Conservation (phyloP, 2,329 filamentous ascomycete species). For the Fusarium foetens region DNA sequence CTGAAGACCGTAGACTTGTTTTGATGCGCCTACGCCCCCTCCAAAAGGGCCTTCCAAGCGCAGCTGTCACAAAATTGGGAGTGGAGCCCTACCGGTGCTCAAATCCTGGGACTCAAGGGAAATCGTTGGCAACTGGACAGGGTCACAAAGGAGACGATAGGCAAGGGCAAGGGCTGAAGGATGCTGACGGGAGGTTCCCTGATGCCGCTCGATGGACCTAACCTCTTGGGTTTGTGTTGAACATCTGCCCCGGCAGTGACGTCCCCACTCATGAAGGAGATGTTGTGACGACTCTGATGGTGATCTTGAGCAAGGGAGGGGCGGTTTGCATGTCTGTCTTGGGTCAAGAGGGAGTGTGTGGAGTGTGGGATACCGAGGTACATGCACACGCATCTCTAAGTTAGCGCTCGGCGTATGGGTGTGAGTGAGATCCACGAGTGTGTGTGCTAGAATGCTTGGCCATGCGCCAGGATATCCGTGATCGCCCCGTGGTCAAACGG, state of each 20-base stretch:
- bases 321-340: slow-evolving; percentile 21
- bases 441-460: slow-evolving; percentile 39
- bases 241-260: slow-evolving; percentile 42
- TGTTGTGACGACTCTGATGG: slow-evolving; percentile 36
- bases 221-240: slow-evolving; percentile 31
- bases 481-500: slow-evolving; percentile 46
- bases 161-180: slow-evolving; percentile 33
- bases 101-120: slow-evolving; percentile 43
- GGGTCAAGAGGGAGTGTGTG: neutral
- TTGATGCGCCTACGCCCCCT: slow-evolving; percentile 39
- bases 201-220: slow-evolving; percentile 37
- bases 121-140: slow-evolving; percentile 31
- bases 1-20: slow-evolving; percentile 39
- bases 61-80: slow-evolving; percentile 45
- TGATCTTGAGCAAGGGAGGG: slow-evolving; percentile 41
- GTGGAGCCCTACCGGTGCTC: slow-evolving; percentile 39
- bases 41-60: slow-evolving; percentile 33
- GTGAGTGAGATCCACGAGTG: slow-evolving; percentile 41
- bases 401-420: slow-evolving; percentile 24
- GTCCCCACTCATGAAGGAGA: slow-evolving; percentile 34
- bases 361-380: slow-evolving; percentile 25
- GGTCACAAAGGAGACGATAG: slow-evolving; percentile 32
- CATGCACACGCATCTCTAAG: neutral
- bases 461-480: slow-evolving; percentile 41
- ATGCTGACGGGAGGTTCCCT: slow-evolving; percentile 41